Evolutionary conservation across 306 rosid genomes (phyloP).

Genomic region (Vachellia pachyceras): DNA sequence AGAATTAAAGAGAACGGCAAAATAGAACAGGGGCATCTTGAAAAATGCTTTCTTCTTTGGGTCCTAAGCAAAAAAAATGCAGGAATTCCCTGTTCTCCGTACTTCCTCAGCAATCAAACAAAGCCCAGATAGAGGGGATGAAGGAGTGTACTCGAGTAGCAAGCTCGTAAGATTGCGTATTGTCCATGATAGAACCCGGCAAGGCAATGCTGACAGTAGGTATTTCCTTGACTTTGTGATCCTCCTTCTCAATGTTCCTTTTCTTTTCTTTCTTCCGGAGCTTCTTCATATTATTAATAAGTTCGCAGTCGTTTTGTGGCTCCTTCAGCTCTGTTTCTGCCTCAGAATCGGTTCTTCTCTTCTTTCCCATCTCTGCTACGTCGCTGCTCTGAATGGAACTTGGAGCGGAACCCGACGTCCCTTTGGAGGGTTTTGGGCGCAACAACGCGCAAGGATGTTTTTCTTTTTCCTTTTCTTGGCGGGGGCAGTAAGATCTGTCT

Average conservation of each 20-base stretch:
- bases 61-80: neutral
- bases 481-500: neutral
- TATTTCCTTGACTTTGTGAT: slow-evolving; percentile 38
- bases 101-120: slow-evolving; percentile 12
- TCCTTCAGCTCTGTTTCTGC: slow-evolving; percentile 25
- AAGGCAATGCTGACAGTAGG: slow-evolving; percentile 83
- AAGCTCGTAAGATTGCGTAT: slow-evolving; percentile 85
- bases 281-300: slow-evolving; percentile 37
- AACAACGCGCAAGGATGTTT: neutral
- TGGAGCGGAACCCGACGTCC: neutral
- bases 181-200: slow-evolving; percentile 90
- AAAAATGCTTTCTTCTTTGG: neutral
- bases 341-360: slow-evolving; percentile 52
- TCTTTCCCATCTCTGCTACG: slow-evolving; percentile 67
- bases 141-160: slow-evolving; percentile 71
- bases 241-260: slow-evolving; percentile 29
- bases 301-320: slow-evolving; percentile 22
- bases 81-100: neutral
- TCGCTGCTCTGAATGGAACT: neutral
- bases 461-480: too few relatives aligned
- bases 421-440: slow-evolving; percentile 17
- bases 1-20: slow-evolving; percentile 4
- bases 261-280: slow-evolving; percentile 52
- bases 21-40: neutral
- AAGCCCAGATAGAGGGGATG: neutral